Evolutionary conservation across 1,284 basidiomycete genomes (phyloP).

Genomic region (Blastosporella zonata): DNA sequence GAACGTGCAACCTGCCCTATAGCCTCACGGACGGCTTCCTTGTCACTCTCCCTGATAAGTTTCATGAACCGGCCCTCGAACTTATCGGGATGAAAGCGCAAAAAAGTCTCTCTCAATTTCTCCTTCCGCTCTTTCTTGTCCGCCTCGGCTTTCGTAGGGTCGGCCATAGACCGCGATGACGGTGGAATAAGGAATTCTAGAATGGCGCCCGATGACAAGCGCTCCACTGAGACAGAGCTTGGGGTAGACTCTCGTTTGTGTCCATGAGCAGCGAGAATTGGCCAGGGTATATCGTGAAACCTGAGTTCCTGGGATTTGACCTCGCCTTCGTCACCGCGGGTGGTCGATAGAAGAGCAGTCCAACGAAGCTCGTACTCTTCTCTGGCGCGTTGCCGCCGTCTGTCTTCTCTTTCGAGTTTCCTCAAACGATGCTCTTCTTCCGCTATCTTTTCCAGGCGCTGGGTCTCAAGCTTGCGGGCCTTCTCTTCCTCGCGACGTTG

Average conservation of each 20-base stretch:
- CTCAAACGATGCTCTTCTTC: slow-evolving; percentile 47
- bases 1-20: slow-evolving; percentile 67
- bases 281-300: slow-evolving; percentile 81
- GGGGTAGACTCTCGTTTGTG: slow-evolving; percentile 18
- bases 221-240: slow-evolving; percentile 35
- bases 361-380: slow-evolving; percentile 59
- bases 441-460: slow-evolving; percentile 46
- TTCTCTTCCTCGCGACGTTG: slow-evolving; percentile 53
- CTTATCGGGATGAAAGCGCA: slow-evolving; percentile 85
- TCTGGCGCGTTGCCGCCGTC: slow-evolving; percentile 41
- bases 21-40: slow-evolving; percentile 68
- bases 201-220: slow-evolving; percentile 58
- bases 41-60: slow-evolving; percentile 58
- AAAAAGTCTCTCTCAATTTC: slow-evolving; percentile 65
- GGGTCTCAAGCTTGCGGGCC: slow-evolving; percentile 50
- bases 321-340: slow-evolving; percentile 19
- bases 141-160: slow-evolving; percentile 15
- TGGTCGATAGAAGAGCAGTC: slow-evolving; percentile 45
- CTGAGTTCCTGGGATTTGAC: slow-evolving; percentile 21
- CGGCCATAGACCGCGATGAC: slow-evolving; percentile 8
- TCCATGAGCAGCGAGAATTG: slow-evolving; percentile 45
- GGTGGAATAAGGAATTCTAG: slow-evolving; percentile 56
- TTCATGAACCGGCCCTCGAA: slow-evolving; percentile 74
- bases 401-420: slow-evolving; percentile 43
- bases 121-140: slow-evolving; percentile 51